phyloP scores from a whole-genome alignment of 495 filamentous ascomycete species.

The Astrothelium macrocarpum region DNA sequence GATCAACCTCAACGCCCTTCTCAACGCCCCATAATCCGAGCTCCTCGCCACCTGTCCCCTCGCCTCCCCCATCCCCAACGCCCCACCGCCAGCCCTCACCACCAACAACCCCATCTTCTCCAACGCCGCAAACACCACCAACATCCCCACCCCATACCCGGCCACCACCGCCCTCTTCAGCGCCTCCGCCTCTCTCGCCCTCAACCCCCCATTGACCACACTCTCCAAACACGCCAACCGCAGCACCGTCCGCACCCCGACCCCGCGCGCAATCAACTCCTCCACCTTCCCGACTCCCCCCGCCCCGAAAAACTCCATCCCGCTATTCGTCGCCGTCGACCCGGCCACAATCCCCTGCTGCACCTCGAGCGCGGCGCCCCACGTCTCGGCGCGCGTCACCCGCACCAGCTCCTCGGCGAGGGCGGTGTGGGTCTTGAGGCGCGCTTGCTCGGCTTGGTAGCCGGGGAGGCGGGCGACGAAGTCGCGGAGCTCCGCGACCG shows the following conservation, averaged over 20 bases:
- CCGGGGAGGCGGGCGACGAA: slow-evolving; percentile 86
- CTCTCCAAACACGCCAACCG: slow-evolving; percentile 86
- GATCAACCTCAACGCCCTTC: slow-evolving; percentile 76
- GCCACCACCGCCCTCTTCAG: slow-evolving; percentile 84
- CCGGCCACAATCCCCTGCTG: slow-evolving; percentile 91
- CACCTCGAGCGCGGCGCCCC: slow-evolving; percentile 78
- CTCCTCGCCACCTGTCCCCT: background rate
- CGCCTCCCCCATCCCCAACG: background rate
- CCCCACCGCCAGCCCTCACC: slow-evolving; percentile 40
- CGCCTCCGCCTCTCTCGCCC: slow-evolving; percentile 72
- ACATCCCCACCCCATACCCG: slow-evolving; percentile 88
- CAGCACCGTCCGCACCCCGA: slow-evolving; percentile 67
- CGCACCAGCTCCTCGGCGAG: slow-evolving; percentile 93
- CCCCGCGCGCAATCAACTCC: slow-evolving; percentile 81
- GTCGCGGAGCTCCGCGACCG: slow-evolving; percentile 77
- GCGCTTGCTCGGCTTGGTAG: slow-evolving; percentile 89
- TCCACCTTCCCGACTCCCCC: slow-evolving; percentile 77
- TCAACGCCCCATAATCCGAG: slow-evolving; percentile 20
- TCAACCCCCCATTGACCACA: slow-evolving; percentile 78
- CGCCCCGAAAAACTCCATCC: slow-evolving; percentile 68
- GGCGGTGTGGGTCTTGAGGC: slow-evolving; percentile 79
- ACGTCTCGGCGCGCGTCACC: slow-evolving; percentile 75
- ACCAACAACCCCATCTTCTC: slow-evolving; percentile 79
- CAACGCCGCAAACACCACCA: slow-evolving; percentile 78
- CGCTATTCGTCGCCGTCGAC: slow-evolving; percentile 82